phyloP scores from a whole-genome alignment of 2,329 filamentous ascomycete species.

The Neofusicoccum cordaticola region DNA sequence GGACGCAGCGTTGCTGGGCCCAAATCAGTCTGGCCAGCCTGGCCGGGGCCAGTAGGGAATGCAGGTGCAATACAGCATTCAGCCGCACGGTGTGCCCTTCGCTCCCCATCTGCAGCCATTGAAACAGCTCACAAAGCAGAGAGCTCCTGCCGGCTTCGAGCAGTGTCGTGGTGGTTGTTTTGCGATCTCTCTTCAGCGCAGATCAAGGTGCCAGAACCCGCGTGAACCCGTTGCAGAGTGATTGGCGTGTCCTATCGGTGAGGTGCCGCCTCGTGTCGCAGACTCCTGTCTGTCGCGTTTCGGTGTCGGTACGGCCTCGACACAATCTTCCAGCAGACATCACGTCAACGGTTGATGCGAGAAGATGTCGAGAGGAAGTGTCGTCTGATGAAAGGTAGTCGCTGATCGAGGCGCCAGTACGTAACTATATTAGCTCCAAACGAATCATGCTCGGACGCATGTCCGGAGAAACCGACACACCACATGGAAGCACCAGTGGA shows the following conservation, averaged over 20 bases:
- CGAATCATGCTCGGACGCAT: neutral
- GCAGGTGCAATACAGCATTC: neutral
- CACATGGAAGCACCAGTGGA: neutral
- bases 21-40: neutral
- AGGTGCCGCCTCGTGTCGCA: too few species aligned
- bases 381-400: neutral
- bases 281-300: too few species aligned
- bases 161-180: too few species aligned
- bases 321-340: too few species aligned
- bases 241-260: too few species aligned
- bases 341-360: neutral
- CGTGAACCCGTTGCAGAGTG: too few species aligned
- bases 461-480: neutral
- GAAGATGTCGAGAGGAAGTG: neutral
- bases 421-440: neutral
- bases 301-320: too few species aligned
- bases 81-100: neutral
- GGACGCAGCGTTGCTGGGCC: neutral
- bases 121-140: too few species aligned
- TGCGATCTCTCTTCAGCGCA: too few species aligned
- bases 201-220: too few species aligned
- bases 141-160: too few species aligned
- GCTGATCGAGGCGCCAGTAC: neutral
- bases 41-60: neutral
- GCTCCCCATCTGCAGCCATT: too few species aligned